phyloP scores from a whole-genome alignment of 129 eudicot species.

The Tanacetum coccineum region DNA sequence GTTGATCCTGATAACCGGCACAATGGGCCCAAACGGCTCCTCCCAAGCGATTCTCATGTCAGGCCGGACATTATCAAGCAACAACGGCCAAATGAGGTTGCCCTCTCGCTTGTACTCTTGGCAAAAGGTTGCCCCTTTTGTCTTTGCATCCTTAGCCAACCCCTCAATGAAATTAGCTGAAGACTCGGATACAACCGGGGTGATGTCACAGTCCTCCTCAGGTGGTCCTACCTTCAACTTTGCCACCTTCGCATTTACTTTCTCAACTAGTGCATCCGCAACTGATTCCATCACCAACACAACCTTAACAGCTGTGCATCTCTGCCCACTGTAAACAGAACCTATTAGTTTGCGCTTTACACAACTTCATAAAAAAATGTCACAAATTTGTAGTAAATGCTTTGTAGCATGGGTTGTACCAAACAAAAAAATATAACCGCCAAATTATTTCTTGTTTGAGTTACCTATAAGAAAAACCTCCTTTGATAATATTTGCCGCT shows the following conservation, averaged over 20 bases:
- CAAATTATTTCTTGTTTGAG: neutral
- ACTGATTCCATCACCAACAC: neutral
- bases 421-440: neutral
- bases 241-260: too few species aligned
- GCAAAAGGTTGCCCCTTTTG: slow-evolving; percentile 58
- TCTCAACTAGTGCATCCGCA: too few species aligned
- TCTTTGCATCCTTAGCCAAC: slow-evolving; percentile 48
- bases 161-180: slow-evolving; percentile 62
- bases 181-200: slow-evolving; percentile 55
- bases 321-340: slow-evolving; percentile 40
- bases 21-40: slow-evolving; percentile 54
- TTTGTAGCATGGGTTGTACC: neutral
- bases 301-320: neutral
- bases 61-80: slow-evolving; percentile 50
- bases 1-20: slow-evolving; percentile 43
- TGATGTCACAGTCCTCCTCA: slow-evolving; percentile 52
- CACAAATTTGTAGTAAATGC: neutral
- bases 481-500: slow-evolving; percentile 52
- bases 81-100: slow-evolving; percentile 54
- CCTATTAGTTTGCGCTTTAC: neutral
- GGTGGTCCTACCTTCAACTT: slow-evolving; percentile 41
- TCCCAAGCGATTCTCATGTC: slow-evolving; percentile 67
- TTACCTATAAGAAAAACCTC: slow-evolving; percentile 58
- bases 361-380: neutral
- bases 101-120: slow-evolving; percentile 62